Conservation (phyloP, 2,329 filamentous ascomycete species). For the Penicillium sp. region DNA sequence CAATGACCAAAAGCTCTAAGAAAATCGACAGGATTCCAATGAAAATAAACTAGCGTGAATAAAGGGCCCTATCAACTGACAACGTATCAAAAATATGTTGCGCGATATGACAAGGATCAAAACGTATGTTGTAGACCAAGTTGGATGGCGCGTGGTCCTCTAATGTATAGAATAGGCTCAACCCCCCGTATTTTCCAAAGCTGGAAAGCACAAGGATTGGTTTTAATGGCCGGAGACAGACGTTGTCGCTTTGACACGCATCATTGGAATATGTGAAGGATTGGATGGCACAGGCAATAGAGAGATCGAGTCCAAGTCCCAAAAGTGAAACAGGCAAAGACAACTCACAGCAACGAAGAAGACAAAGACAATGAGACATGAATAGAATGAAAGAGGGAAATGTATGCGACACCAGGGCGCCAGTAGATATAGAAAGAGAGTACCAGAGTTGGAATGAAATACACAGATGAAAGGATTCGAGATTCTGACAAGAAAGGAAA, state of each 20-base stretch:
- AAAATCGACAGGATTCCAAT: constrained; percentile 5
- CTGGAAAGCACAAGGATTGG: not conserved
- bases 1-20: not conserved
- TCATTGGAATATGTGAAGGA: not conserved
- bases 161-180: not conserved
- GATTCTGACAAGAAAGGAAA: not conserved
- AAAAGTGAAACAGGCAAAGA: constrained; percentile 2
- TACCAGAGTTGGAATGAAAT: constrained; percentile 2
- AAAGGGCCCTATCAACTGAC: not conserved
- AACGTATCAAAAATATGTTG: not conserved
- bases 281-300: not conserved
- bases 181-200: not conserved
- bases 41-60: constrained; percentile 5
- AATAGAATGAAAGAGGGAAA: constrained; percentile 20
- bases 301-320: not conserved
- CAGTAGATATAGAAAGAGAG: constrained; percentile 2
- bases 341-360: constrained; percentile 12
- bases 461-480: constrained; percentile 4
- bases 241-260: not conserved
- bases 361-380: constrained; percentile 23
- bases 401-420: constrained; percentile 4
- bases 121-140: not conserved
- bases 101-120: not conserved
- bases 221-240: not conserved
- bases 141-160: not conserved